Evolutionary conservation across 1,139 yeast species (phyloP).

Genomic region (Saccharomyces hybrid): DNA sequence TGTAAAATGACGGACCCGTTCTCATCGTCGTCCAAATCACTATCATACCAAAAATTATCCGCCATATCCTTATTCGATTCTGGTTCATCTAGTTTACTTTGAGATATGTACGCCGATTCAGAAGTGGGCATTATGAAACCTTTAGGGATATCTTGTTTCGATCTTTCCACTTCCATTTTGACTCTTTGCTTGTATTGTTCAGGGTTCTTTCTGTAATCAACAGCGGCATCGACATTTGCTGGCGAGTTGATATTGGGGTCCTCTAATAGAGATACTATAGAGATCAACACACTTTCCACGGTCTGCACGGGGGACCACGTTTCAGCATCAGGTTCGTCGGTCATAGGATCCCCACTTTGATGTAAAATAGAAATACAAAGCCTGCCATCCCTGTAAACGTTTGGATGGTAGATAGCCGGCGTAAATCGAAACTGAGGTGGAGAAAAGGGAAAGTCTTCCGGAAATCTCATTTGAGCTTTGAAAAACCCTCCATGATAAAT

Average conservation of each 20-base stretch:
- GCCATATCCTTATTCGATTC: conserved; percentile 52
- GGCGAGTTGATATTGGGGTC: conserved; percentile 93
- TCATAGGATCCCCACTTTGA: conserved; percentile 79
- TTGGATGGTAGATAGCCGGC: conserved; percentile 94
- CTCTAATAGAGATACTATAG: conserved; percentile 80
- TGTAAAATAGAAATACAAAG: conserved; percentile 89
- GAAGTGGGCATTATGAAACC: conserved; percentile 76
- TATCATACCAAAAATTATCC: conserved; percentile 82
- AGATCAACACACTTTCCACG: conserved; percentile 81
- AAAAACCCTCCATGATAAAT: conserved; percentile 95
- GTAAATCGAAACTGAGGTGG: conserved; percentile 91
- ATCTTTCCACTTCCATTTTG: conserved; percentile 71
- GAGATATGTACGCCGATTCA: conserved; percentile 44
- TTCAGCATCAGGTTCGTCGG: conserved; percentile 87
- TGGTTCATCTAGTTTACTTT: conserved; percentile 5
- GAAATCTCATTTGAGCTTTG: conserved; percentile 90
- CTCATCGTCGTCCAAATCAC: conserved; percentile 36
- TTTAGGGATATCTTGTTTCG: conserved; percentile 75
- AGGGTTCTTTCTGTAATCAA: conserved; percentile 78
- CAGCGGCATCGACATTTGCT: conserved; percentile 95
- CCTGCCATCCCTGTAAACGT: conserved; percentile 87
- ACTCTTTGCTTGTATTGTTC: conserved; percentile 76
- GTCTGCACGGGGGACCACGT: conserved; percentile 97
- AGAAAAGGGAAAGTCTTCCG: conserved; percentile 79
- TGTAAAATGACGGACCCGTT: conserved; percentile 19